Evolutionary conservation across 108 stramenopile genomes (phyloP).

Genomic region (Hondaea fermentalgiana): DNA sequence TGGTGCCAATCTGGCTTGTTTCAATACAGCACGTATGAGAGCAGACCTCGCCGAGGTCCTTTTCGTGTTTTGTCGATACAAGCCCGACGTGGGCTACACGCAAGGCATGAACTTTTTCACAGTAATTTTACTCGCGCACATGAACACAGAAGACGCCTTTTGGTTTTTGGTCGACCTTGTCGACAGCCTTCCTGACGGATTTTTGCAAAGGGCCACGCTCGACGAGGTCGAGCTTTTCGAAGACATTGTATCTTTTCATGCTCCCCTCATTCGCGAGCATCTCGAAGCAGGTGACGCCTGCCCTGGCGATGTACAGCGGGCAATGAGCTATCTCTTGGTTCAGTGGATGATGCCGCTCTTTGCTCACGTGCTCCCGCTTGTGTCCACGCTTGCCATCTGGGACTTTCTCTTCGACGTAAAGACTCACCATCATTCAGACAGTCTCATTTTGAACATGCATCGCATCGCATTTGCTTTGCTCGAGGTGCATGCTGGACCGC

Average conservation of each 20-base stretch:
- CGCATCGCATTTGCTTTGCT: neutral
- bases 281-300: neutral
- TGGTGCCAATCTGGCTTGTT: neutral
- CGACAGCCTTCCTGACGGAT: neutral
- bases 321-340: neutral
- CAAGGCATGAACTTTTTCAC: neutral
- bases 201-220: neutral
- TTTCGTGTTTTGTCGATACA: neutral
- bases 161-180: neutral
- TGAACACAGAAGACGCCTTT: neutral
- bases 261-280: neutral
- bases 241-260: neutral
- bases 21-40: neutral
- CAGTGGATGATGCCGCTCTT: neutral
- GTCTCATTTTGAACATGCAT: neutral
- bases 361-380: neutral
- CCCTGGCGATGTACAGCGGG: neutral
- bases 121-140: neutral
- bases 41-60: neutral
- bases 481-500: neutral
- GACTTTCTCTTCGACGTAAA: neutral
- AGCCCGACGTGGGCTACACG: neutral
- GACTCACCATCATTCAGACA: neutral
- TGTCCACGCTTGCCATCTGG: neutral
- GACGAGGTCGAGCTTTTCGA: slow-evolving; percentile 15